These are phyloP conservation scores for Wickerhamomyces hampshirensis DNA, from an alignment of 805 yeast species.

Conservation along the genomic window DNA sequence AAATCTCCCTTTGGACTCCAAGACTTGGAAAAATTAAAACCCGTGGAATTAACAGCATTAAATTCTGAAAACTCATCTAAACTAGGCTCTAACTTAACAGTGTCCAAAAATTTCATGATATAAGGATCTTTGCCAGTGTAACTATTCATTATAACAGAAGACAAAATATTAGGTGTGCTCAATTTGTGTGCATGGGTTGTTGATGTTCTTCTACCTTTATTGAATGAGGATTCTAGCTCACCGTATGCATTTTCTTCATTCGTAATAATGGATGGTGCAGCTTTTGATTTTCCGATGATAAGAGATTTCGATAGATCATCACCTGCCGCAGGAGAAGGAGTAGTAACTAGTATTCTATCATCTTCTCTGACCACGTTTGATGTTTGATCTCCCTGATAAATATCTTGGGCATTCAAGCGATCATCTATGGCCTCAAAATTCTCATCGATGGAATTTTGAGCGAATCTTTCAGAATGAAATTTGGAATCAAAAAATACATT, in stretches of 20 bases:
- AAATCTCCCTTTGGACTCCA: slow-evolving; percentile 45
- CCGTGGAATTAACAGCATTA: slow-evolving; percentile 34
- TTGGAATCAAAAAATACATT: slow-evolving; percentile 47
- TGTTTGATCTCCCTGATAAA: slow-evolving; percentile 4
- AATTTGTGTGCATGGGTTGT: slow-evolving; percentile 10
- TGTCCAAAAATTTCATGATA: slow-evolving; percentile 50
- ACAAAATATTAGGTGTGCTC: slow-evolving; percentile 8
- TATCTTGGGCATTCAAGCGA: slow-evolving; percentile 7
- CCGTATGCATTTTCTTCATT: slow-evolving; percentile 39
- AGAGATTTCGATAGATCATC: slow-evolving; percentile 27
- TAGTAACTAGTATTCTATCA: slow-evolving; percentile 8
- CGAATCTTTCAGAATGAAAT: slow-evolving; percentile 14
- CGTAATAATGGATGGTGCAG: slow-evolving; percentile 35
- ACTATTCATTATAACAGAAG: slow-evolving; percentile 41
- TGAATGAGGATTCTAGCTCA: slow-evolving; percentile 33
- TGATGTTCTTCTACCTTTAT: slow-evolving; percentile 9
- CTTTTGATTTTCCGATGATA: slow-evolving; percentile 30
- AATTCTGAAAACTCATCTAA: slow-evolving; percentile 63
- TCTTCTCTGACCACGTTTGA: slow-evolving; percentile 4
- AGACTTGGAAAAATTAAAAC: slow-evolving; percentile 14
- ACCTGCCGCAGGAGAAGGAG: slow-evolving; percentile 7
- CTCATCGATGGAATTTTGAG: slow-evolving; percentile 8
- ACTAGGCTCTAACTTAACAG: slow-evolving; percentile 50
- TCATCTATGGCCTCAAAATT: slow-evolving; percentile 11
- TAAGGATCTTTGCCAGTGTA: slow-evolving; percentile 67